Evolutionary conservation across 345 rosid species (phyloP).

Genomic region (Capsella bursapastoris): DNA sequence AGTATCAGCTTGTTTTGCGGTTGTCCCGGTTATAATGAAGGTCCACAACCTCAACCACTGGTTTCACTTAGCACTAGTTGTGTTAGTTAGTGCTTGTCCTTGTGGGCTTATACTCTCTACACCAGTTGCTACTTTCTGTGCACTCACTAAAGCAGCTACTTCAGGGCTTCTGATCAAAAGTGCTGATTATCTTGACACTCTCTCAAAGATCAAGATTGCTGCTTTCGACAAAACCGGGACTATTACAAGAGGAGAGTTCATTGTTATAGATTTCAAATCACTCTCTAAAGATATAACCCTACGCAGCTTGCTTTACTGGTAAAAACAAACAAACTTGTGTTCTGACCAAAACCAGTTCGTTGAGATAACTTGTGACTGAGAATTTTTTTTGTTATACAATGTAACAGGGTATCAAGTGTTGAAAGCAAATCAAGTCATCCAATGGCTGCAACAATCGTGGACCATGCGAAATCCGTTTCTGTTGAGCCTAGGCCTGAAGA

Average conservation of each 20-base stretch:
- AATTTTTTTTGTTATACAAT: neutral
- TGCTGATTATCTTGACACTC: conserved; percentile 76
- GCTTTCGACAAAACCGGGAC: conserved; percentile 97
- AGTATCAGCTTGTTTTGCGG: conserved; percentile 58
- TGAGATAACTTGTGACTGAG: conserved; percentile 20
- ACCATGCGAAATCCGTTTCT: conserved; percentile 56
- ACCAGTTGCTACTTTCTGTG: conserved; percentile 93
- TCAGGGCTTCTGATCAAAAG: conserved; percentile 88
- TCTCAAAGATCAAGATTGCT: conserved; percentile 67
- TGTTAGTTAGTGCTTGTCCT: conserved; percentile 91
- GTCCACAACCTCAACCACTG: conserved; percentile 54
- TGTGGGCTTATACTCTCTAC: conserved; percentile 95
- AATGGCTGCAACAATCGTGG: conserved; percentile 79
- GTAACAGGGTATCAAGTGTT: conserved; percentile 85
- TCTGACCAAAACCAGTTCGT: neutral
- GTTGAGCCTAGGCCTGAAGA: conserved; percentile 71
- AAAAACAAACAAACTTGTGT: conserved; percentile 9
- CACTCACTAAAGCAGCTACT: conserved; percentile 83
- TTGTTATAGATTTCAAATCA: conserved; percentile 61
- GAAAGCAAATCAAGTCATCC: conserved; percentile 98
- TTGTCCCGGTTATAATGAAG: conserved; percentile 61
- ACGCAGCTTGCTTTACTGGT: conserved; percentile 74
- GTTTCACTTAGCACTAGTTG: conserved; percentile 81
- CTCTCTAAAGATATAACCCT: conserved; percentile 53
- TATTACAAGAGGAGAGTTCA: conserved; percentile 86